Evolutionary conservation across 768 basidiomycete genomes (phyloP), one percentile per base, ranked within the genome.

Genomic region (Calocybe cyanea): DNA sequence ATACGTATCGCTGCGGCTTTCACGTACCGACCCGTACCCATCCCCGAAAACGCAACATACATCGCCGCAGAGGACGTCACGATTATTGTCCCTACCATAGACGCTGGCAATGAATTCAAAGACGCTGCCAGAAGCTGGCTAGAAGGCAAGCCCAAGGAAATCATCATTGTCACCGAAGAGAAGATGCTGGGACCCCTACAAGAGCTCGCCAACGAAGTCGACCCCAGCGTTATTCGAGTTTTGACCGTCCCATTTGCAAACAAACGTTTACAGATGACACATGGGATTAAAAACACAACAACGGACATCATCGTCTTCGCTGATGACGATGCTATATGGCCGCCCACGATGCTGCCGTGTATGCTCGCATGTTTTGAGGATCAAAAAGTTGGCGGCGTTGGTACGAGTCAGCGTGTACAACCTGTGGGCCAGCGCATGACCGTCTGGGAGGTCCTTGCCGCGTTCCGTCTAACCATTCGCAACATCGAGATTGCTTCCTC

Each of bases 241-340:
- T 73, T 92, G 49, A 93, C 90, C 15, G 90, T 93, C 11, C 92
- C 91, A 3, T 93, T 86, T 58, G 92, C 93, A 53, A 94, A 94
- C 71, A 94, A 94, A 64, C 85, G 92, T 17, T 72, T 93, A 25
- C 92, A 95, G 67, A 95, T 95, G 93, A 77, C 81, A 52, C 89
- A 94, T 55, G 93, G 92, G 7, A 94, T 95, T 63, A 85, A 85
- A 64, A 85, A 91, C 61, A 86, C 87, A 18, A 84, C 86, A 0
- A 93, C 92, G 4, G 92, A 92, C 60, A 92, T 95, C 66, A 91
- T 93, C 63, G 85, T 94, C 20, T 95, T 95, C 57, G 91, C 91
- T 7, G 92, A 94, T 60, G 92, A 96, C 58, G 92, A 96, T 63
- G 92, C 92, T 33, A 92, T 96, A 58, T 96, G 92, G 92, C 92